Percentiles rank a stretch among this genome's conserved stretches.
phyloP scores from a whole-genome alignment of 345 rosid genomes.

The Adansonia digitata region DNA sequence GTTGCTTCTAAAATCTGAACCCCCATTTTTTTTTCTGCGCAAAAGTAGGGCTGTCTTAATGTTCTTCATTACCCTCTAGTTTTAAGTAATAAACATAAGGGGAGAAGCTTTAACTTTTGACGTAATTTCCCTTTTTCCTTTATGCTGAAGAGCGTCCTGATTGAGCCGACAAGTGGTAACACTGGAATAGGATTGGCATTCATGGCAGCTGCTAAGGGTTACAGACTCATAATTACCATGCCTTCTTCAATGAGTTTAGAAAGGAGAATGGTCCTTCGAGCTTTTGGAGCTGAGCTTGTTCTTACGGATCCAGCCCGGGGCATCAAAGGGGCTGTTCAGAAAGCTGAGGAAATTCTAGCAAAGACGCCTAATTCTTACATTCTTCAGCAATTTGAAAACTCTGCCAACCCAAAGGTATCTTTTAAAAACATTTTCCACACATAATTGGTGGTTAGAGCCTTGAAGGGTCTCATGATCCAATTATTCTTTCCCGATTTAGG shows the following conservation, averaged over 20 bases:
- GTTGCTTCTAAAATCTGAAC: neutral
- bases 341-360: conserved; percentile 68
- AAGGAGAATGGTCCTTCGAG: conserved; percentile 75
- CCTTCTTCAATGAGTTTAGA: conserved; percentile 81
- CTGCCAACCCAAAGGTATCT: conserved; percentile 69
- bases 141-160: conserved; percentile 53
- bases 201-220: conserved; percentile 76
- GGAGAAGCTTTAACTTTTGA: conserved; percentile 9
- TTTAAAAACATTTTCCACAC: conserved; percentile 5
- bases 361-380: conserved; percentile 63
- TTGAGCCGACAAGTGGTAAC: conserved; percentile 80
- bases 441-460: neutral
- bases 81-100: neutral
- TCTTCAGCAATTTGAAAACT: conserved; percentile 74
- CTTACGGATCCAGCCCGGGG: conserved; percentile 80
- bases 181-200: conserved; percentile 82
- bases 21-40: neutral
- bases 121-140: conserved; percentile 1
- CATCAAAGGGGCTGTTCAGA: conserved; percentile 72
- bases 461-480: neutral
- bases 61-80: neutral
- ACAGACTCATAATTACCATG: conserved; percentile 66
- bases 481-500: conserved; percentile 26
- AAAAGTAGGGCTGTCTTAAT: neutral
- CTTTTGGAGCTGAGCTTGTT: conserved; percentile 72